Percentiles rank a stretch among this genome's conserved stretches.
Evolutionary conservation across 2,329 filamentous ascomycete species (phyloP).

Genomic region (Exophiala calicioides): DNA sequence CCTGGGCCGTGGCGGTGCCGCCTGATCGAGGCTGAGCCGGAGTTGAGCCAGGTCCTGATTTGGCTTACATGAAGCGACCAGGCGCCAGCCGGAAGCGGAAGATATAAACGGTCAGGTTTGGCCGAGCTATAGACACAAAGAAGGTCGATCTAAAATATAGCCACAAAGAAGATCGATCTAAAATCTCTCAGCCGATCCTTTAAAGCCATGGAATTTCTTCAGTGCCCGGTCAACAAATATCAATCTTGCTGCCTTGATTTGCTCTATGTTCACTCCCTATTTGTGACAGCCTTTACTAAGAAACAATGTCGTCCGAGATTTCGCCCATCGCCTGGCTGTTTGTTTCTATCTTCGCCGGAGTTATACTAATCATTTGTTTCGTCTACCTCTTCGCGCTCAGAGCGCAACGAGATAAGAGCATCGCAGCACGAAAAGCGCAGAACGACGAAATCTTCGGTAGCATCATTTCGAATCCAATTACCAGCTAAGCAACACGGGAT

Average conservation of each 20-base stretch:
- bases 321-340: conserved; percentile 21
- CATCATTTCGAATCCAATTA: conserved; percentile 17
- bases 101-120: too few relatives aligned
- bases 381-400: conserved; percentile 21
- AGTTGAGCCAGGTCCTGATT: too few relatives aligned
- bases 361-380: conserved; percentile 21
- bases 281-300: neutral
- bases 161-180: too few relatives aligned
- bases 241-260: too few relatives aligned
- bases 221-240: neutral
- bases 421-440: conserved; percentile 11
- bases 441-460: conserved; percentile 19
- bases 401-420: conserved; percentile 16
- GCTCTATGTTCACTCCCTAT: neutral
- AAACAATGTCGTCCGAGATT: conserved; percentile 10
- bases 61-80: too few relatives aligned
- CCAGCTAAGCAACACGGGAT: conserved; percentile 7
- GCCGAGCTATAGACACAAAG: too few relatives aligned
- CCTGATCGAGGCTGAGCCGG: too few relatives aligned
- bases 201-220: too few relatives aligned
- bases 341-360: conserved; percentile 20
- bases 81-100: too few relatives aligned
- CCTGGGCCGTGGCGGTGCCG: too few relatives aligned
- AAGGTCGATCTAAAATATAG: too few relatives aligned
- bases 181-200: too few relatives aligned